Conservation (phyloP, 108 stramenopile species). For the Seminavis robusta region DNA sequence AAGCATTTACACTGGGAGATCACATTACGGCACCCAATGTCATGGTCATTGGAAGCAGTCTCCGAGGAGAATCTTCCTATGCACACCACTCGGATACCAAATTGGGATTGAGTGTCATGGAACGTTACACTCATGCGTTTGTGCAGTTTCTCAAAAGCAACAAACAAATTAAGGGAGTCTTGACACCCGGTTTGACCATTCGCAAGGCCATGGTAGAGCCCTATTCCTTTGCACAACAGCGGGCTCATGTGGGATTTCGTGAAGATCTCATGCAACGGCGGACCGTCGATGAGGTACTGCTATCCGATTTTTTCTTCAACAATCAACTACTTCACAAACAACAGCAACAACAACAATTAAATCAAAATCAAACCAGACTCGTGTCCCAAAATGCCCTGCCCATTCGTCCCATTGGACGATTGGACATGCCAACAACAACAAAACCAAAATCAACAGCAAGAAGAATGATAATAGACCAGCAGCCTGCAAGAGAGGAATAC, state of each 20-base stretch:
- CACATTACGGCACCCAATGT: slow-evolving; percentile 63
- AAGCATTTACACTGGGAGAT: slow-evolving; percentile 86
- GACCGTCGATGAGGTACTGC: slow-evolving; percentile 20
- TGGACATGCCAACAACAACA: too few relatives aligned
- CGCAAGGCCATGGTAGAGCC: slow-evolving; percentile 40
- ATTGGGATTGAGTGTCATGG: slow-evolving; percentile 65
- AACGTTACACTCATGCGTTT: slow-evolving; percentile 67
- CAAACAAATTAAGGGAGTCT: neutral
- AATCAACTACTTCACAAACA: too few relatives aligned
- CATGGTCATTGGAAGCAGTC: slow-evolving; percentile 65
- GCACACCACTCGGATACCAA: slow-evolving; percentile 58
- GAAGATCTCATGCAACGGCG: slow-evolving; percentile 9
- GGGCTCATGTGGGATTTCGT: slow-evolving; percentile 33
- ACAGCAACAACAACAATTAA: too few relatives aligned
- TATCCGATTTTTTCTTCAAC: slow-evolving; percentile 59
- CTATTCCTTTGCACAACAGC: slow-evolving; percentile 14
- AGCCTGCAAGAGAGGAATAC: too few relatives aligned
- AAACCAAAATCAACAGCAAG: too few relatives aligned
- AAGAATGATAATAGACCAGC: too few relatives aligned
- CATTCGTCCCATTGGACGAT: too few relatives aligned
- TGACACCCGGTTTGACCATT: slow-evolving; percentile 10
- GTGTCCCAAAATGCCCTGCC: too few relatives aligned
- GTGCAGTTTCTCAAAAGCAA: slow-evolving; percentile 12
- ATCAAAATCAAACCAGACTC: too few relatives aligned
- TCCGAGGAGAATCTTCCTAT: slow-evolving; percentile 72